Conservation (phyloP, 148 eudicot genomes). For the Polygonum maritimum region DNA sequence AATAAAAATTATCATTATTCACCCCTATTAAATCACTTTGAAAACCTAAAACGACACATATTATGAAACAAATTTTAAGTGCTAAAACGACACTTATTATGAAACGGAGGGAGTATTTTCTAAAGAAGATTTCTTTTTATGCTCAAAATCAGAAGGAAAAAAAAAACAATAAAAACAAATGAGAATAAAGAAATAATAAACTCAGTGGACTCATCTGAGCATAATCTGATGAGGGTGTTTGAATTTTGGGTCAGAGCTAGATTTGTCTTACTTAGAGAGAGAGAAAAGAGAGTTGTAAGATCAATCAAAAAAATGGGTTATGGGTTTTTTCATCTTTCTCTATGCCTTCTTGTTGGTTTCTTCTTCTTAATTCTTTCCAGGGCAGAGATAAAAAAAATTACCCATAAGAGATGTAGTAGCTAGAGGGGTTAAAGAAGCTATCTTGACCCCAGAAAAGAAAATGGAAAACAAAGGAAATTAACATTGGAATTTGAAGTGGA, state of each 20-base stretch:
- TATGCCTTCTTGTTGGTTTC: conserved; percentile 8
- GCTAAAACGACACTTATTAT: no score
- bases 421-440: not conserved
- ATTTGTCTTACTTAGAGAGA: conserved; percentile 34
- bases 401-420: conserved; percentile 31
- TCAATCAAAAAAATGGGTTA: not conserved
- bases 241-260: conserved; percentile 16
- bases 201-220: conserved; percentile 9
- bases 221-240: conserved; percentile 10
- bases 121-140: not conserved
- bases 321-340: conserved; percentile 5
- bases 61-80: no score
- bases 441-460: not conserved
- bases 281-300: not conserved
- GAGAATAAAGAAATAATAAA: conserved; percentile 14
- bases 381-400: conserved; percentile 4
- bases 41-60: no score
- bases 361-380: conserved; percentile 15
- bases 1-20: no score
- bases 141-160: not conserved
- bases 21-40: no score
- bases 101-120: no score
- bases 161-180: not conserved
- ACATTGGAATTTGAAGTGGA: conserved; percentile 37
- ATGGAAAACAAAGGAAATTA: not conserved